A percentile compares a stretch with the other conserved stretches of the same genome.
Evolutionary conservation across 2,329 filamentous ascomycete genomes (phyloP).

Genomic region (Fusarium nelsonii): DNA sequence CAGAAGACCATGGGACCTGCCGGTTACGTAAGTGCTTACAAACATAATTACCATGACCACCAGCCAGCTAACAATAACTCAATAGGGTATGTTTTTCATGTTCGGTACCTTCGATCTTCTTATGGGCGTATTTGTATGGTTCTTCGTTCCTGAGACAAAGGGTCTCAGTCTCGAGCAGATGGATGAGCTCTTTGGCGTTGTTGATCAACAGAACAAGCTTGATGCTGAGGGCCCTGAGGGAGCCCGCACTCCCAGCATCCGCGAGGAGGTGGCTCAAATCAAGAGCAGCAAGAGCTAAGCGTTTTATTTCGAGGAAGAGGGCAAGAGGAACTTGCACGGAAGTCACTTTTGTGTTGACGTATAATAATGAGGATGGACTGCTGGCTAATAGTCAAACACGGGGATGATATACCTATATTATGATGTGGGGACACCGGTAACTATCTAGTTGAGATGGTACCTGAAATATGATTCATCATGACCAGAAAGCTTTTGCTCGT

Average conservation of each 20-base stretch:
- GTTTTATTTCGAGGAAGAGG: not conserved
- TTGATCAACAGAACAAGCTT: conserved; percentile 55
- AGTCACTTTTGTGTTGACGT: not conserved
- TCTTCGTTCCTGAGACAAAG: conserved; percentile 79
- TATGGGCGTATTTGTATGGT: conserved; percentile 75
- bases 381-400: not conserved
- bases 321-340: not conserved
- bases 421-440: not conserved
- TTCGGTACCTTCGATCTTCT: conserved; percentile 74
- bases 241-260: conserved; percentile 45
- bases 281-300: conserved; percentile 30
- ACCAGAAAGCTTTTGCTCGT: not conserved
- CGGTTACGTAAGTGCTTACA: conserved; percentile 54
- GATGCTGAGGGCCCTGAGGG: conserved; percentile 52
- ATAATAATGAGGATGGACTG: not conserved
- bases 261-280: conserved; percentile 42
- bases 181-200: conserved; percentile 74
- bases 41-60: not conserved
- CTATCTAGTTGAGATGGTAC: conserved; percentile 1
- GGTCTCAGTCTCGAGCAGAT: conserved; percentile 72
- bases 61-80: conserved; percentile 13
- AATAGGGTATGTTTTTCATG: conserved; percentile 73
- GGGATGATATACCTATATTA: conserved; percentile 4
- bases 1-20: conserved; percentile 63
- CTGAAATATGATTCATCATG: conserved; percentile 2